Evolutionary conservation across 352 stramenopile genomes (phyloP).

Genomic region (Phytophthora pinifolia): DNA sequence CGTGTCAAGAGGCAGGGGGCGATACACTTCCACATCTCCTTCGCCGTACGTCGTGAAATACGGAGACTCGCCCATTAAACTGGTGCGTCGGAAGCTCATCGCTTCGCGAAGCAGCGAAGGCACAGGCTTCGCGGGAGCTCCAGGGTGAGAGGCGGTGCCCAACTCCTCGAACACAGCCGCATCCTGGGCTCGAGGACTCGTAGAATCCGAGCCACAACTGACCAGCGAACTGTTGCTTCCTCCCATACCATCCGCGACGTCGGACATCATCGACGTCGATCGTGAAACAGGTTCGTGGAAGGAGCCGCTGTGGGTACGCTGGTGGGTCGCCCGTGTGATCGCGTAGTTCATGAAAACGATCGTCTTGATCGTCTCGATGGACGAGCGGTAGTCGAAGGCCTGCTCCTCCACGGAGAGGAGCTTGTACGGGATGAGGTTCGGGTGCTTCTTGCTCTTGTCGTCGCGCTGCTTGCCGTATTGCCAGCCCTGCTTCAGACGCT

Average conservation of each 20-base stretch:
- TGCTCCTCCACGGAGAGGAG: constrained; percentile 80
- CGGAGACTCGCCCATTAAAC: constrained; percentile 76
- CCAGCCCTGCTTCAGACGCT: constrained; percentile 87
- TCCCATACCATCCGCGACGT: constrained; percentile 31
- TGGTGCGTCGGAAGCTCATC: constrained; percentile 78
- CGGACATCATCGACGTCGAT: constrained; percentile 68
- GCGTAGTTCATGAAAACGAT: constrained; percentile 90
- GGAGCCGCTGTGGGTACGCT: constrained; percentile 44
- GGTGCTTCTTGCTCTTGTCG: constrained; percentile 72
- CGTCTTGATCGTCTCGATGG: constrained; percentile 87
- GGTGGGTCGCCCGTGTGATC: constrained; percentile 53
- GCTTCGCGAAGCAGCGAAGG: constrained; percentile 65
- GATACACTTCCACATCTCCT: constrained; percentile 61
- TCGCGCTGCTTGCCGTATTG: constrained; percentile 69
- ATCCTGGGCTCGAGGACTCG: constrained; percentile 30
- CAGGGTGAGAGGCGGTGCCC: constrained; percentile 24
- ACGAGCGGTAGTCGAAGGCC: constrained; percentile 83
- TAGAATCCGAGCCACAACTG: constrained; percentile 25
- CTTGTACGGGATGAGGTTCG: constrained; percentile 84
- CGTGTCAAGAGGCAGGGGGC: constrained; percentile 78
- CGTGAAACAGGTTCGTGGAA: constrained; percentile 69
- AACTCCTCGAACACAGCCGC: constrained; percentile 34
- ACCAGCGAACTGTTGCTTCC: constrained; percentile 38
- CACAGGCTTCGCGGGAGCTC: constrained; percentile 44
- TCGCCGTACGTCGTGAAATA: constrained; percentile 76